Conservation (phyloP, 352 stramenopile species). For the Phytophthora europaea region DNA sequence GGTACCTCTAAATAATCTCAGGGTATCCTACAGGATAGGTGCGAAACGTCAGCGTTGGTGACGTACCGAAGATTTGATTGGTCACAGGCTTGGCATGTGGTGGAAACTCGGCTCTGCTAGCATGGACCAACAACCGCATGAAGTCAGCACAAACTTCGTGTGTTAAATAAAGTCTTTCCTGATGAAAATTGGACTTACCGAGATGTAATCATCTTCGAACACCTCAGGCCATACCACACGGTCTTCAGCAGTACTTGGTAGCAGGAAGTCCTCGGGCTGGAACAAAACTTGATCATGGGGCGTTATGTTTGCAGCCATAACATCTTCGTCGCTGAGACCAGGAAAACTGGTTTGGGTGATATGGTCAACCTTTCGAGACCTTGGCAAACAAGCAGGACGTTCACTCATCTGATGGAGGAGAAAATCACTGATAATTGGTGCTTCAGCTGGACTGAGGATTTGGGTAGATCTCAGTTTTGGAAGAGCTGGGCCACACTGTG, state of each 20-base stretch:
- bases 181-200: background rate
- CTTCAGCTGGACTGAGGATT: background rate
- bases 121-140: background rate
- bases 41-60: background rate
- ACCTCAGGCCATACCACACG: background rate
- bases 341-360: background rate
- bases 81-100: slow-evolving; percentile 24
- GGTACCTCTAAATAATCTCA: too few relatives aligned
- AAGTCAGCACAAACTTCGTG: too few relatives aligned
- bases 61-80: background rate
- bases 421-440: background rate
- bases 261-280: background rate
- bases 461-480: background rate
- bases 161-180: too few relatives aligned
- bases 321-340: background rate
- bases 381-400: background rate
- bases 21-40: too few relatives aligned
- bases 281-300: background rate
- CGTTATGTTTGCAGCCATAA: background rate
- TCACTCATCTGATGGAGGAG: background rate
- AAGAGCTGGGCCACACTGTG: background rate
- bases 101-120: background rate
- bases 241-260: background rate
- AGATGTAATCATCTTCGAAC: background rate
- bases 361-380: background rate